Evolutionary conservation across 2,329 filamentous ascomycete genomes (phyloP), one percentile per base, ranked within the genome.

Genomic region (Aspergillus puulaauensis): DNA sequence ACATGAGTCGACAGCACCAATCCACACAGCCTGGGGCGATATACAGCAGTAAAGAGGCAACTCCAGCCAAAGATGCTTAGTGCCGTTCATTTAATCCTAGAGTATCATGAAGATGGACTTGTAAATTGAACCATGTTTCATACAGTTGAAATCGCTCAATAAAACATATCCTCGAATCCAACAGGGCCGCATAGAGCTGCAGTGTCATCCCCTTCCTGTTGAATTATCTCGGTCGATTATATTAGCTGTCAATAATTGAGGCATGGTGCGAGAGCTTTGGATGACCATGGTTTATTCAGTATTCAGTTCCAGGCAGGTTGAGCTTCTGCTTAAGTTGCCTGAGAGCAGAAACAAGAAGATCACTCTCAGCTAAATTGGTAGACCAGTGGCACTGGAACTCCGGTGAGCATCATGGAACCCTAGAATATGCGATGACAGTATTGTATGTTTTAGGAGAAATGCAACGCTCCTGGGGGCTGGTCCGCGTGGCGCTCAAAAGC

Each of bases 1-100:
- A 27, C 24, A 27, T 31, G 3, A 8, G 27, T 31, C 27, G 27
- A 31, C 9, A 9, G 27, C 27, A 11, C 27, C 9, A 11, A 31
- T 11, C 12, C 27, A 31, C 9, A 9, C 27, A 8, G 27, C 27
- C 27, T 11, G 27, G 8, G 9, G 8, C 9, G 27, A 9, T 31
- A 3, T 31, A 31, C 9, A 11, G 14, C 35, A 5, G 6, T n/a
- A 6, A 37, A n/a, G 14, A 37, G 35, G 6, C 15, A 9, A 83
- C 62, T 83, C 81, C 70, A 91, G 89, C 90, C 90, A 93, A 57
- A 93, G 88, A 61, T 91, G 86, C 69, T 93, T 90, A 62, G 93
- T 92, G 49, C 91, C 85, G 68, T 87, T 90, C 12, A 23, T 55
- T 50, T 15, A 12, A 7, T 43, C 33, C 41, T 11, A 21, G n/a